Conservation (phyloP, 768 basidiomycete genomes). For the Tulasnella sp. region DNA sequence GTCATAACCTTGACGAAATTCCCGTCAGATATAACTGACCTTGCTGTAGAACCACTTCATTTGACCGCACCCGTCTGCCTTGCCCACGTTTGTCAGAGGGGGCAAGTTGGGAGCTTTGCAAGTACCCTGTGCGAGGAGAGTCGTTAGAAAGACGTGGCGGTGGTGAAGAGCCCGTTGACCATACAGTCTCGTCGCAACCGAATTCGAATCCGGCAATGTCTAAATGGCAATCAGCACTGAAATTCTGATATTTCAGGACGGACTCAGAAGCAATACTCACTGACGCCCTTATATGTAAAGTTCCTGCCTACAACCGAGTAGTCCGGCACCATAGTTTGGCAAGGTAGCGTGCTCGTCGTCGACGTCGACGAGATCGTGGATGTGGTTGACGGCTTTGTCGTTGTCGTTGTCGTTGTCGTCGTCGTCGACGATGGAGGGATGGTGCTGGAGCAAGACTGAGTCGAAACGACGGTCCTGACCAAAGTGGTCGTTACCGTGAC, state of each 20-base stretch:
- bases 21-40: neutral
- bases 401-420: neutral
- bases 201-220: neutral
- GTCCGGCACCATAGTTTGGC: neutral
- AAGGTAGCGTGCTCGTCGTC: neutral
- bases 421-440: neutral
- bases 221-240: neutral
- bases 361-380: neutral
- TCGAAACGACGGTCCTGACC: neutral
- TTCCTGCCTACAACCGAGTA: neutral
- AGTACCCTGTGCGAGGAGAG: neutral
- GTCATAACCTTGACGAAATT: neutral
- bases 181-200: neutral
- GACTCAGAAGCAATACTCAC: neutral
- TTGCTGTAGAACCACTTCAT: conserved; percentile 10
- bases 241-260: neutral
- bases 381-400: neutral
- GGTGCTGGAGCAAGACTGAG: neutral
- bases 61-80: neutral
- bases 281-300: conserved; percentile 12
- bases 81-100: neutral
- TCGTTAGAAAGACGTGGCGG: neutral
- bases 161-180: neutral
- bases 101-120: neutral
- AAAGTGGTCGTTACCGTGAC: neutral